Conservation (phyloP, 2,329 filamentous ascomycete genomes). For the Fusarium mundagurra region DNA sequence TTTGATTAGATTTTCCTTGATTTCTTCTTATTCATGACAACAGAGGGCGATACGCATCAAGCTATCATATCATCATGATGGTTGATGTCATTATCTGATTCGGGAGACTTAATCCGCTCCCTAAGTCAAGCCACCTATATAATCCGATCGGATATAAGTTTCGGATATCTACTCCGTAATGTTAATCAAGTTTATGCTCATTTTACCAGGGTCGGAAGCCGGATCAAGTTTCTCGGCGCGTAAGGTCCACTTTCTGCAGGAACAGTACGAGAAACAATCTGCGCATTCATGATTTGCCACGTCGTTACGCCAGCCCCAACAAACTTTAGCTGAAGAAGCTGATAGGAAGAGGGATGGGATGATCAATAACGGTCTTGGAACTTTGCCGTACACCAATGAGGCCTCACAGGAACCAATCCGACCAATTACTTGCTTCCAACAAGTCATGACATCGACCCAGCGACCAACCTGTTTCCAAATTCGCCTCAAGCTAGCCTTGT, state of each 20-base stretch:
- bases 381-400: neutral
- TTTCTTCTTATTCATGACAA: neutral
- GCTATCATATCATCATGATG: neutral
- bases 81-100: neutral
- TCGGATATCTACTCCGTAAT: neutral
- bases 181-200: neutral
- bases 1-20: neutral
- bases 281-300: conserved; percentile 1
- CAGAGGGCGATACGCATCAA: too few relatives aligned
- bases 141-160: neutral
- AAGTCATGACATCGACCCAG: conserved; percentile 20
- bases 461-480: neutral
- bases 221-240: neutral
- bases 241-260: conserved; percentile 1
- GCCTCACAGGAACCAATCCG: neutral
- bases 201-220: neutral
- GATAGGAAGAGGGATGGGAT: accelerated
- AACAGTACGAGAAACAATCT: neutral
- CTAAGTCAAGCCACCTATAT: neutral
- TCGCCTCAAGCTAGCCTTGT: neutral
- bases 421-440: neutral
- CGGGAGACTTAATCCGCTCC: neutral
- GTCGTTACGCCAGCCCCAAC: neutral
- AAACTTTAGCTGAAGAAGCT: neutral
- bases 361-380: neutral